Percentiles rank a stretch among this genome's conserved stretches.
These are phyloP conservation scores for Solanum megistacrolobum DNA, from an alignment of 257 asterid species.

Conservation along the genomic window DNA sequence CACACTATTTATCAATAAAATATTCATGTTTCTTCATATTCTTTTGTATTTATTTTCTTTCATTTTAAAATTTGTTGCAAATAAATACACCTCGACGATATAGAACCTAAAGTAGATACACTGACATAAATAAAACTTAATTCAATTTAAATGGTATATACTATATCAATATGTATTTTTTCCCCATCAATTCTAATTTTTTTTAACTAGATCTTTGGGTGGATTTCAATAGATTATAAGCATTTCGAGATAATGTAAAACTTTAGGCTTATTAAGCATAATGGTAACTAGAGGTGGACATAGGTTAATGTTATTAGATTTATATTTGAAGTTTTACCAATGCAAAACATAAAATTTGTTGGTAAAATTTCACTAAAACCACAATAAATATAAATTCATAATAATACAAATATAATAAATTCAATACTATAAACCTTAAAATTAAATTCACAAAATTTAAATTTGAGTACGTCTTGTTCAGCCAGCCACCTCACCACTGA, in stretches of 20 bases:
- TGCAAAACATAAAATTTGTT: background rate
- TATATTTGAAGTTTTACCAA: background rate
- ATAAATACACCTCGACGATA: background rate
- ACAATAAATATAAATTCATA: background rate
- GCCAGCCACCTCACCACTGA: background rate
- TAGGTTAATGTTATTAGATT: background rate
- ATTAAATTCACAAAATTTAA: background rate
- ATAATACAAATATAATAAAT: background rate
- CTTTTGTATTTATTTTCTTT: background rate
- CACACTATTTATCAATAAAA: background rate
- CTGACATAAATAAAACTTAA: background rate
- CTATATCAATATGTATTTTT: background rate
- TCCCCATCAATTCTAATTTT: background rate
- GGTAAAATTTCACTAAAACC: background rate
- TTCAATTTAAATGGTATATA: background rate
- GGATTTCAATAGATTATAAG: background rate
- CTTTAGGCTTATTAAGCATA: background rate
- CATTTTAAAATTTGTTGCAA: background rate
- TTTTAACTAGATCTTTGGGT: background rate
- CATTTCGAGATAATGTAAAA: background rate
- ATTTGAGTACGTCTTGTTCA: background rate
- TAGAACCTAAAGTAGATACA: background rate
- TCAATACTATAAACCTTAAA: background rate
- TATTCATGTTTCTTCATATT: too few relatives aligned
- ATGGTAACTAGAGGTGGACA: background rate